Percentiles rank a stretch among this genome's conserved stretches.
phyloP scores from a whole-genome alignment of 2,329 filamentous ascomycete species.

The Cyanodermella asteris region DNA sequence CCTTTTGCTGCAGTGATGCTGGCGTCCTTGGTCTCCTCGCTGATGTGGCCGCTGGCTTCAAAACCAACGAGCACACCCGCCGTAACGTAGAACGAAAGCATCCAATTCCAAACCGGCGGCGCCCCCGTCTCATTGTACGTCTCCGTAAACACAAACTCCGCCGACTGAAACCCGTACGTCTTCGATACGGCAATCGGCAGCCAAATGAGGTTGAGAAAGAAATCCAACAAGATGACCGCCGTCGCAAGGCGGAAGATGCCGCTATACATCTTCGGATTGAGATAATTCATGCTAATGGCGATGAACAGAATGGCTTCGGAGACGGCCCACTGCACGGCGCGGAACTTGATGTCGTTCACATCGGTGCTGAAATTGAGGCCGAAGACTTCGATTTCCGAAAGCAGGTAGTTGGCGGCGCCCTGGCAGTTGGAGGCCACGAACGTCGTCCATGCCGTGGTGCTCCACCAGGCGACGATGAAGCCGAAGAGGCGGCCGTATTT shows the following conservation, averaged over 20 bases:
- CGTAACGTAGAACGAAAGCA: conserved; percentile 18
- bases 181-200: conserved; percentile 22
- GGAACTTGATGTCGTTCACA: conserved; percentile 18
- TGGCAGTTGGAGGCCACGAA: conserved; percentile 12
- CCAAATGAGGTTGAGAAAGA: conserved; percentile 25
- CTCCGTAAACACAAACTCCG: conserved; percentile 23
- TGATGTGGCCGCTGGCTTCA: conserved; percentile 18
- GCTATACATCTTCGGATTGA: conserved; percentile 19
- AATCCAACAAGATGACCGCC: conserved; percentile 20
- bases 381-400: conserved; percentile 20
- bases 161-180: conserved; percentile 23
- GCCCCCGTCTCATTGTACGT: too few relatives aligned
- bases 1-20: conserved; percentile 15
- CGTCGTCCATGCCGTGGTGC: conserved; percentile 37
- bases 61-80: conserved; percentile 19
- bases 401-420: conserved; percentile 11
- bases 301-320: conserved; percentile 14
- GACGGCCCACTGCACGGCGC: conserved; percentile 23
- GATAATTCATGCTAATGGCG: conserved; percentile 13
- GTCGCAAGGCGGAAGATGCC: conserved; percentile 22
- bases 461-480: conserved; percentile 44
- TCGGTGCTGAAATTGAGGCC: conserved; percentile 18
- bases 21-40: conserved; percentile 18
- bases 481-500: conserved; percentile 33
- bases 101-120: conserved; percentile 21